Percentiles rank a stretch among this genome's conserved stretches.
phyloP scores from a whole-genome alignment of 2,329 filamentous ascomycete genomes.

The Pyrenophora graminea region DNA sequence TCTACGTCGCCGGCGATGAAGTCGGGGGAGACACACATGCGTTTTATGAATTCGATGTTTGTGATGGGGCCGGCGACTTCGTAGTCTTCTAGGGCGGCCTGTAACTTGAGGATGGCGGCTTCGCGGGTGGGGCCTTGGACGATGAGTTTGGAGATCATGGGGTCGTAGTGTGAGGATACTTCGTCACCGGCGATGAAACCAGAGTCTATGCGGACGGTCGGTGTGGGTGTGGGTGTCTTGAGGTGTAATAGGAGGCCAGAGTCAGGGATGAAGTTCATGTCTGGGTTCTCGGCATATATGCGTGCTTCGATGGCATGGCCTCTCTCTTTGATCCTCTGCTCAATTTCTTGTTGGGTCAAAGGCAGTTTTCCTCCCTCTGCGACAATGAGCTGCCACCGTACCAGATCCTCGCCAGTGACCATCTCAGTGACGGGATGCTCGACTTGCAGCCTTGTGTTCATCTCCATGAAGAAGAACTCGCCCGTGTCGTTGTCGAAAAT shows the following conservation, averaged over 20 bases:
- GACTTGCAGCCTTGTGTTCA: conserved; percentile 85
- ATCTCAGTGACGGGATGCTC: conserved; percentile 93
- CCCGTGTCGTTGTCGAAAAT: conserved; percentile 70
- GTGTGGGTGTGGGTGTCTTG: conserved; percentile 68
- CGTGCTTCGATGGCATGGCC: conserved; percentile 94
- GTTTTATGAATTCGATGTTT: conserved; percentile 96
- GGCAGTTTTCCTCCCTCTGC: conserved; percentile 72
- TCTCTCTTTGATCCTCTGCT: conserved; percentile 69
- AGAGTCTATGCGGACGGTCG: conserved; percentile 86
- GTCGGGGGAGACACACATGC: conserved; percentile 76
- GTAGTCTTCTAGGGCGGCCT: conserved; percentile 80
- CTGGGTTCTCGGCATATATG: conserved; percentile 95
- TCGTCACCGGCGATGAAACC: conserved; percentile 91
- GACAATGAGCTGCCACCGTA: conserved; percentile 93
- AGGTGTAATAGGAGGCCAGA: conserved; percentile 87
- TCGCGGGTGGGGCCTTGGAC: conserved; percentile 78
- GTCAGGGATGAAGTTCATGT: conserved; percentile 89
- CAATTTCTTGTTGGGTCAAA: conserved; percentile 67
- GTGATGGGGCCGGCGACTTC: conserved; percentile 92
- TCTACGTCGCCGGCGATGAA: conserved; percentile 90
- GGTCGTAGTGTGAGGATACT: conserved; percentile 93
- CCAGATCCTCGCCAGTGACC: conserved; percentile 76
- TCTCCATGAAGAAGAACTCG: conserved; percentile 73
- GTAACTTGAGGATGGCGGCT: conserved; percentile 81
- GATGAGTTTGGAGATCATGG: conserved; percentile 98